A percentile compares a stretch with the other conserved stretches of the same genome.
These are phyloP conservation scores for Cytospora paraplurivora DNA, from an alignment of 2,329 filamentous ascomycete species.

Conservation along the genomic window DNA sequence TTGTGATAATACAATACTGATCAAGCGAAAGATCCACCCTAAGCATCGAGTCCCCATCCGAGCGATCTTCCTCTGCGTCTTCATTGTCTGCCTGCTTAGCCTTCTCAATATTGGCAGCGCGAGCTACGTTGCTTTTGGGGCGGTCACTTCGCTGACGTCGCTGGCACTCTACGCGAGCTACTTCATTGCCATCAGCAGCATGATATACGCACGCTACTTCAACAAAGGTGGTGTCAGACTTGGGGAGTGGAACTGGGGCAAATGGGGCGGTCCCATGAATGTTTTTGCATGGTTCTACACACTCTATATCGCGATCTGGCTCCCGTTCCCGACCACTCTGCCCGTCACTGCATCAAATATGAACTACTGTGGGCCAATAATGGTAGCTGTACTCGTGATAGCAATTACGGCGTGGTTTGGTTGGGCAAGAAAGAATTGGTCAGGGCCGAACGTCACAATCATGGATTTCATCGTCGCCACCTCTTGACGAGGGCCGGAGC, in stretches of 20 bases:
- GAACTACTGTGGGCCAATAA: constrained; percentile 27
- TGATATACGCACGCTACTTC: constrained; percentile 21
- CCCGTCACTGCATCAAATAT: constrained; percentile 29
- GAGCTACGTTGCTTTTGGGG: constrained; percentile 40
- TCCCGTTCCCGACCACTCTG: constrained; percentile 26
- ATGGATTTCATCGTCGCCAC: no score
- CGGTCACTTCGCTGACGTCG: constrained; percentile 42
- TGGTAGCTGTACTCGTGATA: constrained; percentile 13
- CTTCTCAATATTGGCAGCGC: constrained; percentile 44
- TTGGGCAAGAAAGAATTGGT: no score
- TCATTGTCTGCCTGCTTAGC: constrained; percentile 39
- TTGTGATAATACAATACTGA: no score
- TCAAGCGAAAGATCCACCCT: constrained; percentile 31
- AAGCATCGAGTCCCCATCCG: constrained; percentile 41
- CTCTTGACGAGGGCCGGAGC: no score
- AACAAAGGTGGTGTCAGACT: not conserved
- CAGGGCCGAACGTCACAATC: no score
- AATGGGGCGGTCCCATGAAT: constrained; percentile 20
- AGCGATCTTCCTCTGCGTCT: constrained; percentile 39
- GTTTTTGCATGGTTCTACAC: constrained; percentile 27
- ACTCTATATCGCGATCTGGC: constrained; percentile 23
- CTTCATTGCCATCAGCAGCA: constrained; percentile 27
- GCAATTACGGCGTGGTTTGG: constrained; percentile 21
- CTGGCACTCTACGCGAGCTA: constrained; percentile 21
- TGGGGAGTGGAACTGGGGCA: constrained; percentile 26